A percentile compares a stretch with the other conserved stretches of the same genome.
These are phyloP conservation scores for Biscutella laevigata DNA, from an alignment of 441 rosid genomes.

Conservation along the genomic window DNA sequence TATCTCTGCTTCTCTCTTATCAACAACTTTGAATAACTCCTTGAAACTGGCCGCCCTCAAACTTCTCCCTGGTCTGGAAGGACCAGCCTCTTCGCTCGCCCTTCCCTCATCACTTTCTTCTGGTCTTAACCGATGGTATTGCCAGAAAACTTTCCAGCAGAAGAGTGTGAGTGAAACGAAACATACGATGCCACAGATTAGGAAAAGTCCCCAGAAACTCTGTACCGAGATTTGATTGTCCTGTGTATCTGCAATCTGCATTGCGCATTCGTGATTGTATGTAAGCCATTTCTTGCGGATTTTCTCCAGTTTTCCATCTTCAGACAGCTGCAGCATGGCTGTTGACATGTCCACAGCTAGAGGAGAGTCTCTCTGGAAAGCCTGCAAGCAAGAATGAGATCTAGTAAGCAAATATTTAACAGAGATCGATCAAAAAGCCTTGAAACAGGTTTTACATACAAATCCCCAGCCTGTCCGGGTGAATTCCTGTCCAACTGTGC, in stretches of 20 bases:
- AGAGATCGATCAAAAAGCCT: background rate
- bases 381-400: conserved; percentile 40
- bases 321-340: conserved; percentile 76
- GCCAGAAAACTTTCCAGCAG: conserved; percentile 44
- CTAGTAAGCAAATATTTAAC: background rate
- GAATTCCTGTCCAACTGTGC: conserved; percentile 81
- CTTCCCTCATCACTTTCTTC: conserved; percentile 25
- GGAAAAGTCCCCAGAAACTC: conserved; percentile 90
- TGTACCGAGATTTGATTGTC: conserved; percentile 43
- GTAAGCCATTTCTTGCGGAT: conserved; percentile 76
- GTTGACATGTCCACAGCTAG: conserved; percentile 87
- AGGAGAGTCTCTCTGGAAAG: conserved; percentile 88
- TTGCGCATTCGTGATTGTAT: conserved; percentile 34
- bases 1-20: conserved; percentile 59
- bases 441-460: conserved; percentile 41
- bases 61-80: conserved; percentile 35
- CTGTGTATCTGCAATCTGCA: conserved; percentile 29
- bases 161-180: conserved; percentile 44
- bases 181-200: conserved; percentile 66
- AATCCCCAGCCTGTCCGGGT: conserved; percentile 95
- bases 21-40: conserved; percentile 54
- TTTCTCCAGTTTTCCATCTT: conserved; percentile 73
- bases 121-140: conserved; percentile 49
- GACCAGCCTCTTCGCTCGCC: conserved; percentile 43
- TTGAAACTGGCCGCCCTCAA: conserved; percentile 41